Conservation (phyloP, 2,329 filamentous ascomycete species). For the Sporothrix curviconia region DNA sequence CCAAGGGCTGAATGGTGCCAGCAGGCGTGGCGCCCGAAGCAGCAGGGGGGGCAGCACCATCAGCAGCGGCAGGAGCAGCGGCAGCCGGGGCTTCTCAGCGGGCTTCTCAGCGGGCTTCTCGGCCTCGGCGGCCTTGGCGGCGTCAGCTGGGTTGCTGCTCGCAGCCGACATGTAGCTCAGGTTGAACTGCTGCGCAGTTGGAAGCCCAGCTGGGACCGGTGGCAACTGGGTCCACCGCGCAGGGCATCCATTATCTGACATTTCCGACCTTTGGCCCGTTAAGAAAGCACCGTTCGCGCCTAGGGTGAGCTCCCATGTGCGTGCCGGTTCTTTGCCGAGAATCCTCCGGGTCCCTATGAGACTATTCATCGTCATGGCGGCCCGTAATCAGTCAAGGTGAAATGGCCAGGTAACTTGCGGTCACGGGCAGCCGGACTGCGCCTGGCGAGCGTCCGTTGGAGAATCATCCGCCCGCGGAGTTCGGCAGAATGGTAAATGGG, state of each 20-base stretch:
- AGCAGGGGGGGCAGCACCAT: slow-evolving; percentile 22
- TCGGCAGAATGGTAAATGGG: too few relatives aligned
- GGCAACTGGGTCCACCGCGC: slow-evolving; percentile 69
- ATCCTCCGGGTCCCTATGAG: slow-evolving; percentile 74
- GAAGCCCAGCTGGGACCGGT: slow-evolving; percentile 94
- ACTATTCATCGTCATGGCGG: too few relatives aligned
- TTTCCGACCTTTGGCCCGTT: slow-evolving; percentile 98
- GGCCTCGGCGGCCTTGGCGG: not conserved
- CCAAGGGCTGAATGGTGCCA: slow-evolving; percentile 44
- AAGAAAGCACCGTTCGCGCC: slow-evolving; percentile 97
- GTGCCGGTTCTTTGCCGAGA: slow-evolving; percentile 48
- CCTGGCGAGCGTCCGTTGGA: too few relatives aligned
- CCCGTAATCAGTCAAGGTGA: too few relatives aligned
- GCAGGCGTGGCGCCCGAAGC: slow-evolving; percentile 24
- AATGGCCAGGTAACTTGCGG: too few relatives aligned
- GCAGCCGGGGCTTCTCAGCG: slow-evolving; percentile 3
- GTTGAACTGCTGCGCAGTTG: slow-evolving; percentile 38
- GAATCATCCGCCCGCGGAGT: too few relatives aligned
- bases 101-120: slow-evolving; percentile 5
- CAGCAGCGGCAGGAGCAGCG: slow-evolving; percentile 24
- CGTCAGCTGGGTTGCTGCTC: slow-evolving; percentile 11
- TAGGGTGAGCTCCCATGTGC: slow-evolving; percentile 83
- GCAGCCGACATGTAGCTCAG: slow-evolving; percentile 26
- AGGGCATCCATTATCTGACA: slow-evolving; percentile 87
- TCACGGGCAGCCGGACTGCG: too few relatives aligned